Base-by-base conservation (phyloP, 495 filamentous ascomycete genomes). In the Penicillium daleae region DNA sequence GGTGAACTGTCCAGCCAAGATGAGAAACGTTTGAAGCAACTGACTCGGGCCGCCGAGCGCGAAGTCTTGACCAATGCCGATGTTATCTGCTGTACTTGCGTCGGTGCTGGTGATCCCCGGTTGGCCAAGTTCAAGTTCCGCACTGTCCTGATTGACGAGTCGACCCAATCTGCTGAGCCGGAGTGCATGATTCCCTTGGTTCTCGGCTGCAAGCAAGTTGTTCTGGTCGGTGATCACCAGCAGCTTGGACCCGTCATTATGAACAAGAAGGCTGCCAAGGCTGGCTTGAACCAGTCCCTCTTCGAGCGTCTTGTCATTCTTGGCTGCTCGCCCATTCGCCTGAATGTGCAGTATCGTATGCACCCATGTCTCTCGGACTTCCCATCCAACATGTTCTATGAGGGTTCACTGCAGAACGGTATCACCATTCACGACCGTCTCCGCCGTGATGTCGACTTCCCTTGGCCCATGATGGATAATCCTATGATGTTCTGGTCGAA, bases 401-500 rank as follows among this genome's bases (percentile, higher is more conserved):
- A 98, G 67, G 95, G 95, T 15, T 95, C 92, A 52, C 80, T 99
- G 57, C 95, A 99, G 76, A 99, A 99, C 67, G 95, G 95, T 71
- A 91, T 99, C 49, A 97, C 96, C 1, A 90, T 89, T 67, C 87
- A 89, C 46, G 90, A 96, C 72, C 86, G 95, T 61, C 83, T 97
- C 57, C 90, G 93, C 55, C 90, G 89, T 57, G 94, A 99, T 71
- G 92, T 99, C 26, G 95, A 99, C 71, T 99, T 99, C 76, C 95
- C 95, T 3, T 99, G 95, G 95, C 95, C 95, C 13, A 92, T 97
- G 44, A 85, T 82, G 52, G 96, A 98, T 66, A 89, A 87, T 60
- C 95, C 95, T 9, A 99, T 99, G 95, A 98, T 98, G 95, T 99
- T 99, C 81, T 99, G 95, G 95, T 96, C 93, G 8, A 98, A 98